These are phyloP conservation scores for Trametes coccinea DNA, from an alignment of 768 basidiomycete genomes.

Conservation along the genomic window DNA sequence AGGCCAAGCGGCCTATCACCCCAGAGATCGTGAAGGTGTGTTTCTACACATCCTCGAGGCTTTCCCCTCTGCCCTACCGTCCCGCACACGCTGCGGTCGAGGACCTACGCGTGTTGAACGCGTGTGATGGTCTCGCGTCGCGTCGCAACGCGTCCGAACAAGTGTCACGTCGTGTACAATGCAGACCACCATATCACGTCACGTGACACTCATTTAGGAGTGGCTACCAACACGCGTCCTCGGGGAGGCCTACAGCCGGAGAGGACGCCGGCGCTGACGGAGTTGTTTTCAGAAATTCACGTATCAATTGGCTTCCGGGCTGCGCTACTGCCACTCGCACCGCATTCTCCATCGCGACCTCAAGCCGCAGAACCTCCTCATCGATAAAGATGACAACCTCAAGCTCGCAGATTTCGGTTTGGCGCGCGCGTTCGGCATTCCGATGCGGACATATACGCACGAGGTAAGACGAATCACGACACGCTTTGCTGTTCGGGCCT, in stretches of 20 bases:
- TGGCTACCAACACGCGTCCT: constrained; percentile 1
- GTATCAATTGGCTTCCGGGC: constrained; percentile 85
- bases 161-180: neutral
- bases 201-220: constrained; percentile 24
- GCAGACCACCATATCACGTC: constrained; percentile 19
- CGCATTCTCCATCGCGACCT: constrained; percentile 96
- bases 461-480: constrained; percentile 57
- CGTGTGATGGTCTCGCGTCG: constrained; percentile 28
- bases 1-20: constrained; percentile 68
- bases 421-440: constrained; percentile 96
- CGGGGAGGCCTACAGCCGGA: neutral
- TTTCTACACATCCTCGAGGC: constrained; percentile 4
- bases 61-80: neutral
- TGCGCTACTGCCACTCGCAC: constrained; percentile 93
- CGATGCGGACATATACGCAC: constrained; percentile 98
- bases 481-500: neutral
- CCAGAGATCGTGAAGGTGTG: constrained; percentile 80
- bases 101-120: constrained; percentile 34
- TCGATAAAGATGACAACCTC: constrained; percentile 85
- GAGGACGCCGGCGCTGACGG: neutral
- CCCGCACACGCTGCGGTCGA: neutral
- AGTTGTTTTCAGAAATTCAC: constrained; percentile 80
- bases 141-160: constrained; percentile 30
- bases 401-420: constrained; percentile 97
- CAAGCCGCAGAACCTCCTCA: constrained; percentile 94